These are phyloP conservation scores for Cryptosporidium andersoni DNA, from an alignment of 169 alveolate species.

Conservation along the genomic window DNA sequence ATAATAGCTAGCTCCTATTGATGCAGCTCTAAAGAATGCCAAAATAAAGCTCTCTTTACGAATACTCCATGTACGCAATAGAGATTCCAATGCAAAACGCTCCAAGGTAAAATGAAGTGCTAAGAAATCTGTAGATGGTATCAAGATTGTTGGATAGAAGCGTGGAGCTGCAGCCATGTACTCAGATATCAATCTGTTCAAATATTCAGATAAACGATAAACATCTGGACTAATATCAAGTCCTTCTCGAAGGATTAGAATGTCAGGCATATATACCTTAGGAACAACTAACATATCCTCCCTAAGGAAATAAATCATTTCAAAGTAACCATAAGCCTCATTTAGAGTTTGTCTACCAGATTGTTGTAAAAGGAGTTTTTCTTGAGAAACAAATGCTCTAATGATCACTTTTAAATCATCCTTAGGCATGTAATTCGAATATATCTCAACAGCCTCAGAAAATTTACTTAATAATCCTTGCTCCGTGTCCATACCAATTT, in stretches of 20 bases:
- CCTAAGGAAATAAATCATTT: conserved; percentile 16
- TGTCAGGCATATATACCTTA: conserved; percentile 9
- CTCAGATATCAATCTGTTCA: conserved; percentile 50
- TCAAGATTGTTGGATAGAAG: conserved; percentile 30
- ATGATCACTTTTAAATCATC: neutral
- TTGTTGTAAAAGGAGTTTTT: conserved; percentile 3
- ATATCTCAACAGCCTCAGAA: neutral
- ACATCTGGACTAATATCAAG: neutral
- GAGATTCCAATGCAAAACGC: neutral
- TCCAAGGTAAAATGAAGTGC: conserved; percentile 17
- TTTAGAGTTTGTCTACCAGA: conserved; percentile 22
- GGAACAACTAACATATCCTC: conserved; percentile 9
- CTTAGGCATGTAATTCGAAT: neutral
- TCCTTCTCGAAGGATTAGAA: neutral
- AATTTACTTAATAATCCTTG: neutral
- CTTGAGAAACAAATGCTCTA: conserved; percentile 16
- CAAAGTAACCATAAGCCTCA: conserved; percentile 18
- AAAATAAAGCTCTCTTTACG: conserved; percentile 1
- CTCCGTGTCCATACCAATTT: neutral
- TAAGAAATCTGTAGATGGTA: conserved; percentile 29
- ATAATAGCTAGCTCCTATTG: conserved; percentile 56
- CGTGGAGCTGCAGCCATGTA: conserved; percentile 62
- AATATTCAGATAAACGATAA: conserved; percentile 31
- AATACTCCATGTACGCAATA: conserved; percentile 37
- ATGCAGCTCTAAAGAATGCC: conserved; percentile 41